Evolutionary conservation across 306 rosid species (phyloP).

Genomic region (Rosa persica): DNA sequence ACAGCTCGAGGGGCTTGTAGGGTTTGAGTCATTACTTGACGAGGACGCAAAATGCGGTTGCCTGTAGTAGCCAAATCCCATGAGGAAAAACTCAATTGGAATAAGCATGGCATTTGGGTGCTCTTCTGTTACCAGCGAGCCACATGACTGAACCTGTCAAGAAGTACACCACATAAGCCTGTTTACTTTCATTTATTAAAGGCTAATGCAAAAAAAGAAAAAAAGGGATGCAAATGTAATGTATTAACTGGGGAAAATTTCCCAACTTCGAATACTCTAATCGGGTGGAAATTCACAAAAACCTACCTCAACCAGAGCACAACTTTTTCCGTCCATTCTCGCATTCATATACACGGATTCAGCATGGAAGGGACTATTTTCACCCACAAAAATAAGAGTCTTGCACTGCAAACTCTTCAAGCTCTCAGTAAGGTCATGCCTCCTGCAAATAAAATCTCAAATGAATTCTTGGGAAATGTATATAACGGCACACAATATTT

Average conservation of each 20-base stretch:
- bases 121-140: conserved; percentile 87
- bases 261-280: neutral
- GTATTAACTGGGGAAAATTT: neutral
- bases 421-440: conserved; percentile 62
- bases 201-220: neutral
- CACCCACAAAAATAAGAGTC: conserved; percentile 85
- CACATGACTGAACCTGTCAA: conserved; percentile 75
- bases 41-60: conserved; percentile 47
- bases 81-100: conserved; percentile 69
- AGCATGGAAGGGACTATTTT: conserved; percentile 70
- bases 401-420: conserved; percentile 69
- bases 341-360: conserved; percentile 71
- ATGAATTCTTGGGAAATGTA: conserved; percentile 13
- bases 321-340: conserved; percentile 47
- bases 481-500: neutral
- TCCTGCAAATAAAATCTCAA: conserved; percentile 44
- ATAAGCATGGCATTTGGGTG: conserved; percentile 73
- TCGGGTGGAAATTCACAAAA: neutral
- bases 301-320: conserved; percentile 80
- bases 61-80: conserved; percentile 68
- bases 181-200: neutral
- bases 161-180: neutral
- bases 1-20: conserved; percentile 50
- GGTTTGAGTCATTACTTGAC: conserved; percentile 58
- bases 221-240: neutral